A percentile compares a stretch with the other conserved stretches of the same genome.
phyloP scores from a whole-genome alignment of 371 early-diverging fungal genomes.

The Pancytospora philotis region DNA sequence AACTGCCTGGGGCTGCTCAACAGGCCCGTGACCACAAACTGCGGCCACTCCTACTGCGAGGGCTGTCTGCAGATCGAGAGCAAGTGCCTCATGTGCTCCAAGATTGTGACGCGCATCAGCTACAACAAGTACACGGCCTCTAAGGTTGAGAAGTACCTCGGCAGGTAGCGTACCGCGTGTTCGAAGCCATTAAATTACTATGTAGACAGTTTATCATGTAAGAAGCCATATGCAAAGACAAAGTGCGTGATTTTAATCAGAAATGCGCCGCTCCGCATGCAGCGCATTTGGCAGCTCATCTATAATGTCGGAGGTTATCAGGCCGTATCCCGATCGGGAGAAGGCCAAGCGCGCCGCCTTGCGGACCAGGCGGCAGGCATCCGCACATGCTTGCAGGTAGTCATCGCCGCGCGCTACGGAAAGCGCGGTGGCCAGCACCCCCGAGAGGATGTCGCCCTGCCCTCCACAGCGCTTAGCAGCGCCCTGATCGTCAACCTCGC shows the following conservation, averaged over 20 bases:
- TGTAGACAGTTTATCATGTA: too few species aligned
- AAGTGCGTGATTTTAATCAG: too few species aligned
- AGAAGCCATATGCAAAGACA: too few species aligned
- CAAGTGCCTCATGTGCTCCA: slow-evolving; percentile 53
- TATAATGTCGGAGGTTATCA: slow-evolving; percentile 43
- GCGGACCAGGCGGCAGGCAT: slow-evolving; percentile 30
- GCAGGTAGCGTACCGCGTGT: too few species aligned
- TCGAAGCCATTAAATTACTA: too few species aligned
- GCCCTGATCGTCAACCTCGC: slow-evolving; percentile 60
- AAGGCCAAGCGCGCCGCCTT: slow-evolving; percentile 26
- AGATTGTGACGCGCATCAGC: too few species aligned
- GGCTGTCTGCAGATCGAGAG: slow-evolving; percentile 35
- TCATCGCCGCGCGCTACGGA: slow-evolving; percentile 3
- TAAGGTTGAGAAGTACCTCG: too few species aligned
- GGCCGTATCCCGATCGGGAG: slow-evolving; percentile 11
- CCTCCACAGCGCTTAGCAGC: slow-evolving; percentile 83
- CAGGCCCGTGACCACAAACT: slow-evolving; percentile 52
- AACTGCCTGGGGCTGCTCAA: slow-evolving; percentile 48
- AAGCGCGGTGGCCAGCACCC: slow-evolving; percentile 63
- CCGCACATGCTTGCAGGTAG: neutral
- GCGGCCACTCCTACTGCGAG: slow-evolving; percentile 55
- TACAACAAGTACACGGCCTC: too few species aligned
- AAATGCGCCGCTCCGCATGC: too few species aligned
- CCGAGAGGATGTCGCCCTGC: slow-evolving; percentile 87
- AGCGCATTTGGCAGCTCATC: slow-evolving; percentile 9